phyloP scores from a whole-genome alignment of 2,329 filamentous ascomycete species.

The Fusarium pilosicola region DNA sequence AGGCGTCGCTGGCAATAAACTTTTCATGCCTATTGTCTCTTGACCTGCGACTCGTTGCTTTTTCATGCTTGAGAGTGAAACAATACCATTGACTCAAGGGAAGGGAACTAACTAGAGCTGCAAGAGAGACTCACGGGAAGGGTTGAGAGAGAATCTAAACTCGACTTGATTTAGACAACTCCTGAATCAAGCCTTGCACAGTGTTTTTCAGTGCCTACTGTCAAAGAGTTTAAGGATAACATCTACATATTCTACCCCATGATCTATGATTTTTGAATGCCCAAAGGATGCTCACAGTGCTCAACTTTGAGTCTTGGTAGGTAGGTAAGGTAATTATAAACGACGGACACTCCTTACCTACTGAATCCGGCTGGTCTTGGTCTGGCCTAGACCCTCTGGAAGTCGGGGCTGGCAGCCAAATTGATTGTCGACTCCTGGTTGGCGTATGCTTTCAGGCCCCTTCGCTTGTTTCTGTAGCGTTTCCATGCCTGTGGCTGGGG shows the following conservation, averaged over 20 bases:
- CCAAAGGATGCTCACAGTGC: background rate
- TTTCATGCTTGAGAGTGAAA: slow-evolving; percentile 14
- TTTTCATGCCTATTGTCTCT: slow-evolving; percentile 10
- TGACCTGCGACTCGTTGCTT: slow-evolving; percentile 11
- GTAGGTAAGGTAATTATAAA: background rate
- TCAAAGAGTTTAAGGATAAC: background rate
- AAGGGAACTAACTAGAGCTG: slow-evolving; percentile 4
- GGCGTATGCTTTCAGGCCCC: slow-evolving; percentile 20
- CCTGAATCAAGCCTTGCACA: slow-evolving; percentile 1
- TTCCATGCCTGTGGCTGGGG: slow-evolving; percentile 24
- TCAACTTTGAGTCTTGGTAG: slow-evolving; percentile 15
- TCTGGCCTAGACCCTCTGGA: slow-evolving; percentile 30
- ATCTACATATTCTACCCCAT: background rate
- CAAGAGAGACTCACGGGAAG: background rate
- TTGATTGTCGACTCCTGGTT: slow-evolving; percentile 25
- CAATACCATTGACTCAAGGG: slow-evolving; percentile 14
- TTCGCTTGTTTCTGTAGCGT: slow-evolving; percentile 39
- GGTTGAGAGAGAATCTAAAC: slow-evolving; percentile 1
- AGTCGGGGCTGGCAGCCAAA: slow-evolving; percentile 20
- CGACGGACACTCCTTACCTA: slow-evolving; percentile 14
- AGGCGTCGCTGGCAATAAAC: slow-evolving; percentile 11
- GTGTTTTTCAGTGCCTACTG: background rate
- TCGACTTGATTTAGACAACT: slow-evolving; percentile 2
- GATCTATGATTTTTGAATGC: background rate
- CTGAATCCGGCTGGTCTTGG: slow-evolving; percentile 37